Conservation (phyloP, 2,329 filamentous ascomycete genomes). For the Tolypocladium album region DNA sequence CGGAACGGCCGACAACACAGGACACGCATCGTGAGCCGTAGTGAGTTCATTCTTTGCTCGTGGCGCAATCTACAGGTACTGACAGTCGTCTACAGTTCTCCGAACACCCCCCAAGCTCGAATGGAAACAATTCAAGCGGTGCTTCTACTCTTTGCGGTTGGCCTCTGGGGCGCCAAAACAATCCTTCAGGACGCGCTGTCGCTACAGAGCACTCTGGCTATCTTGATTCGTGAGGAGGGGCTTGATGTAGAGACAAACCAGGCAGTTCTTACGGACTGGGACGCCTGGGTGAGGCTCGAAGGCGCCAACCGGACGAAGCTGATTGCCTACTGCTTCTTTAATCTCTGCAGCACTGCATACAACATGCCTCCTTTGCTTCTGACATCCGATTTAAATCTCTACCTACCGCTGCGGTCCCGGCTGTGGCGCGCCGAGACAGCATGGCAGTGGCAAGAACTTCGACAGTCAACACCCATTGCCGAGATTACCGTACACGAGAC, state of each 20-base stretch:
- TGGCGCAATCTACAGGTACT: not conserved
- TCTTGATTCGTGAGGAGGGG: conserved; percentile 48
- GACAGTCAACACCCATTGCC: conserved; percentile 36
- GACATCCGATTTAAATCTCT: conserved; percentile 48
- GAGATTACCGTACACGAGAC: conserved; percentile 47
- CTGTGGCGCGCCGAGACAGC: conserved; percentile 47
- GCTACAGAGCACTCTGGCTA: conserved; percentile 46
- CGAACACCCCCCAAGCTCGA: conserved; percentile 47
- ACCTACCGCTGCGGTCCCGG: conserved; percentile 41
- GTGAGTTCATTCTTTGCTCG: conserved; percentile 27
- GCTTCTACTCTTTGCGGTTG: conserved; percentile 48
- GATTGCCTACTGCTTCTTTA: conserved; percentile 52
- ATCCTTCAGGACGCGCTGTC: conserved; percentile 50
- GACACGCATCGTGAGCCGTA: conserved; percentile 49
- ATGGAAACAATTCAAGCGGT: conserved; percentile 57
- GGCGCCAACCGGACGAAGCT: conserved; percentile 47
- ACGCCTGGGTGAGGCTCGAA: conserved; percentile 48
- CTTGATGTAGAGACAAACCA: conserved; percentile 37
- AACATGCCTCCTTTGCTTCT: conserved; percentile 47
- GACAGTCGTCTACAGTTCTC: conserved; percentile 28
- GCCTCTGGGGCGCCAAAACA: conserved; percentile 50
- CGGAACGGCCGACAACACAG: conserved; percentile 44
- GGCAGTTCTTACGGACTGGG: conserved; percentile 39
- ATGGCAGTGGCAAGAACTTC: conserved; percentile 50
- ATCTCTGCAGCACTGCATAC: conserved; percentile 51